phyloP scores from a whole-genome alignment of 2,329 filamentous ascomycete species.

The Hypoxylon sp. region DNA sequence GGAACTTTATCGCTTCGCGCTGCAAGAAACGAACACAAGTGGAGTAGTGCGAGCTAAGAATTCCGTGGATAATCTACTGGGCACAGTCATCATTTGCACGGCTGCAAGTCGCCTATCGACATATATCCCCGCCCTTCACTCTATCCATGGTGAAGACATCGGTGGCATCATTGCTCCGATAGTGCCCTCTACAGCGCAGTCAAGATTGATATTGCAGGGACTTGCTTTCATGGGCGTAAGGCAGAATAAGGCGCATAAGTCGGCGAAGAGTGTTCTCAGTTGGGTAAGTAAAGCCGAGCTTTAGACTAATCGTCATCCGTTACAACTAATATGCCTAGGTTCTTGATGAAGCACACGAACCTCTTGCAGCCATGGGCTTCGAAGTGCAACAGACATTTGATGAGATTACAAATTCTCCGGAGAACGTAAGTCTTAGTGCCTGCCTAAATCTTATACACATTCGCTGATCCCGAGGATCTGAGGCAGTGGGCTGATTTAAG shows the following conservation, averaged over 20 bases:
- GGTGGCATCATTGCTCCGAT: conserved; percentile 86
- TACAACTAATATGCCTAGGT: conserved; percentile 48
- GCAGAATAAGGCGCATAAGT: conserved; percentile 84
- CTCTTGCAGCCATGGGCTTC: conserved; percentile 53
- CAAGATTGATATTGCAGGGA: conserved; percentile 79
- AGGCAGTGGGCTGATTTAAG: conserved; percentile 49
- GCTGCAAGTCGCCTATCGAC: conserved; percentile 75
- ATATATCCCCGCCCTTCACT: conserved; percentile 76
- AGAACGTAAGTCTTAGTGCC: conserved; percentile 48
- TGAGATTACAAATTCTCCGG: conserved; percentile 53
- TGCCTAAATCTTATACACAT: conserved; percentile 12
- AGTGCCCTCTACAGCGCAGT: conserved; percentile 76
- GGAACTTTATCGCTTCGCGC: conserved; percentile 82
- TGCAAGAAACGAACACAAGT: conserved; percentile 78
- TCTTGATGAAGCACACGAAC: conserved; percentile 51
- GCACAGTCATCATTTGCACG: conserved; percentile 84
- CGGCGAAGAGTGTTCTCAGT: conserved; percentile 79
- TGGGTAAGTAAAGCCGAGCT: conserved; percentile 72
- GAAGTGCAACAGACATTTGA: conserved; percentile 53
- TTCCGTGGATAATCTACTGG: conserved; percentile 75
- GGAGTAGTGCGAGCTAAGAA: conserved; percentile 87
- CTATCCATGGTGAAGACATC: conserved; percentile 67
- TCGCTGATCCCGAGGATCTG: conserved; percentile 35
- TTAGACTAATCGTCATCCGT: conserved; percentile 11
- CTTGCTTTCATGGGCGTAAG: conserved; percentile 83